Percentiles rank a stretch among this genome's conserved stretches.
Evolutionary conservation across 768 basidiomycete genomes (phyloP).

Genomic region (Hirschioporus abietinus): DNA sequence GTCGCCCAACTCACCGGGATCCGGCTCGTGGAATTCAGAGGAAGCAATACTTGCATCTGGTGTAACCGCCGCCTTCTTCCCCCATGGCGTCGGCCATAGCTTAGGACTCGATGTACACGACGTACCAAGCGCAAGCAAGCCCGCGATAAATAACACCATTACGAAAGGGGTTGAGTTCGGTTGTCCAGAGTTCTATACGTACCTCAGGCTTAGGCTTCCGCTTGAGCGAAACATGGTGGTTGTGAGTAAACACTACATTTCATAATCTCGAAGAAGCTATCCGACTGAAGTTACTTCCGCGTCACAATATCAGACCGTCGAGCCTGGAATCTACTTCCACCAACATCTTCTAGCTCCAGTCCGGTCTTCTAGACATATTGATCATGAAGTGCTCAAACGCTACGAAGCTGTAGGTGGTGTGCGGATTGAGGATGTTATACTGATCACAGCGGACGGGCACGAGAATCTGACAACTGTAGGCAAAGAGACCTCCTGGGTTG

Average conservation of each 20-base stretch:
- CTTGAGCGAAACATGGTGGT: conserved; percentile 81
- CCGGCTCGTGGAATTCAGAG: conserved; percentile 54
- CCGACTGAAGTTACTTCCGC: conserved; percentile 5
- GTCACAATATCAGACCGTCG: conserved; percentile 59
- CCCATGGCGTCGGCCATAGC: conserved; percentile 89
- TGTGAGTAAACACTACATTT: conserved; percentile 39
- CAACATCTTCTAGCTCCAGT: conserved; percentile 66
- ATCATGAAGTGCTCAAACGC: conserved; percentile 58
- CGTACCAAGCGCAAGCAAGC: conserved; percentile 77
- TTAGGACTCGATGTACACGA: conserved; percentile 95
- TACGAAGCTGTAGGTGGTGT: conserved; percentile 89
- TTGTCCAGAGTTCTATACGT: conserved; percentile 68
- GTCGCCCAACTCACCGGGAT: conserved; percentile 39
- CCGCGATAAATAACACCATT: conserved; percentile 50
- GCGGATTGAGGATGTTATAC: conserved; percentile 87
- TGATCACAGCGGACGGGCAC: conserved; percentile 66
- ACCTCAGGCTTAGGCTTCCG: conserved; percentile 72
- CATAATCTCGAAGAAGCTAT: not conserved
- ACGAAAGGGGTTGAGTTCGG: conserved; percentile 23
- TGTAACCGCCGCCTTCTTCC: conserved; percentile 83
- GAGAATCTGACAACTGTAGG: conserved; percentile 84
- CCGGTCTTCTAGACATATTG: conserved; percentile 58
- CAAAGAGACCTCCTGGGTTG: conserved; percentile 81
- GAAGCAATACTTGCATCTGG: conserved; percentile 73
- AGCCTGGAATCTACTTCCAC: conserved; percentile 87